These are phyloP conservation scores for Serendipita sp. DNA, from an alignment of 768 basidiomycete species.

Conservation along the genomic window DNA sequence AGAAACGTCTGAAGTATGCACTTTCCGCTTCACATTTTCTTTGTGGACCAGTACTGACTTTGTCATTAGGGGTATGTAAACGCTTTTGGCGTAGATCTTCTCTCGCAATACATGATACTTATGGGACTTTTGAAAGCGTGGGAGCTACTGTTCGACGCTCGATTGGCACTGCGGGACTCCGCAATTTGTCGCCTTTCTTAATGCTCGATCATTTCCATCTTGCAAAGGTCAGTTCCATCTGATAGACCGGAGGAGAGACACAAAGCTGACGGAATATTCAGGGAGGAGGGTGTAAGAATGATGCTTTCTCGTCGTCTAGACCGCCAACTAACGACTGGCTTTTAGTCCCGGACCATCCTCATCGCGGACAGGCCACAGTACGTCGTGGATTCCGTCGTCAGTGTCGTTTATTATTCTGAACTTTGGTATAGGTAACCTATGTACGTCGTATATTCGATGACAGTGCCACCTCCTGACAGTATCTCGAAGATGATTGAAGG, in stretches of 20 bases:
- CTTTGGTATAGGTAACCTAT: constrained; percentile 38
- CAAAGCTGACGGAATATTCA: constrained; percentile 18
- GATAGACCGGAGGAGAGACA: background rate
- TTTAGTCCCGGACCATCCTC: constrained; percentile 72
- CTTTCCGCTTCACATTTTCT: background rate
- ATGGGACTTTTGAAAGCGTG: constrained; percentile 25
- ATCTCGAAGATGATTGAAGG: constrained; percentile 20
- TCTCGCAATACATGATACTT: no score
- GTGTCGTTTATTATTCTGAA: background rate
- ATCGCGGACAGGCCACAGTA: constrained; percentile 75
- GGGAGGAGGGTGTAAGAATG: constrained; percentile 5
- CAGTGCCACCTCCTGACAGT: background rate
- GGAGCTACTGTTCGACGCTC: constrained; percentile 75
- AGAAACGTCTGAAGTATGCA: constrained; percentile 50
- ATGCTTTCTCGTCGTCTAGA: background rate
- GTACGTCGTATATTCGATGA: constrained; percentile 59
- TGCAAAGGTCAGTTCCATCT: background rate
- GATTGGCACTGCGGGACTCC: constrained; percentile 58
- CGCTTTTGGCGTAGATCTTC: no score
- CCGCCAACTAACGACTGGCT: constrained; percentile 19
- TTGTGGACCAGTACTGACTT: constrained; percentile 27
- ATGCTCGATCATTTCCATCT: constrained; percentile 29
- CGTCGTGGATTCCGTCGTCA: background rate
- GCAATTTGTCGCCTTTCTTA: constrained; percentile 81
- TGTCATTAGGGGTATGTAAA: background rate